A percentile compares a stretch with the other conserved stretches of the same genome.
phyloP scores from a whole-genome alignment of 306 rosid genomes.

The Fagus crenata region DNA sequence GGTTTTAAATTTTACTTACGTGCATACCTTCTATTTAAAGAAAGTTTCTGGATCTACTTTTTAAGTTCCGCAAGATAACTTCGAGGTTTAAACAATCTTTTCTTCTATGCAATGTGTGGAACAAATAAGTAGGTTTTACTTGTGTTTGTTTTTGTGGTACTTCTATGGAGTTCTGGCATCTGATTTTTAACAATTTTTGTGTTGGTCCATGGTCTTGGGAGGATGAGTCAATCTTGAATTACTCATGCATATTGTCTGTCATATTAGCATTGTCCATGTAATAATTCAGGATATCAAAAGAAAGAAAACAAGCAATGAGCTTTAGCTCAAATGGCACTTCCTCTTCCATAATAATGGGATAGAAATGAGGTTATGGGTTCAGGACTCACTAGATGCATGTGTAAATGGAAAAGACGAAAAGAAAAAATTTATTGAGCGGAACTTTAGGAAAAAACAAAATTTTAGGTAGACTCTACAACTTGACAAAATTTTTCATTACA shows the following conservation, averaged over 20 bases:
- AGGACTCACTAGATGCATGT: no score
- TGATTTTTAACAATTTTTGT: neutral
- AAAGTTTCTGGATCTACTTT: neutral
- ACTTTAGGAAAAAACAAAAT: no score
- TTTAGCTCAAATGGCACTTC: no score
- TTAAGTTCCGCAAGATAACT: neutral
- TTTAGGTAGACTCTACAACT: no score
- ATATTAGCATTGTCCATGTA: neutral
- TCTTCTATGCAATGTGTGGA: neutral
- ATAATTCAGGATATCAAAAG: no score
- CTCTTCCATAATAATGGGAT: no score
- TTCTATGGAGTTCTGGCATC: neutral
- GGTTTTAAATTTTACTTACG: neutral
- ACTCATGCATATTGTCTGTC: neutral
- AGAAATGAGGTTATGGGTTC: no score
- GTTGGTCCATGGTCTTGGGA: no score
- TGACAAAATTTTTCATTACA: no score
- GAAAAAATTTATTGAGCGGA: no score
- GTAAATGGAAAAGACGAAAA: no score
- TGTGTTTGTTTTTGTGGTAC: neutral
- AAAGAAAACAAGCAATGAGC: no score
- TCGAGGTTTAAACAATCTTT: neutral
- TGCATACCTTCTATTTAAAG: neutral
- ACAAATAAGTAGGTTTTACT: neutral
- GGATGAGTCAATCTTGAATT: neutral